Conservation (phyloP, 805 yeast genomes). For the Myxozyma vanderwaltii region DNA sequence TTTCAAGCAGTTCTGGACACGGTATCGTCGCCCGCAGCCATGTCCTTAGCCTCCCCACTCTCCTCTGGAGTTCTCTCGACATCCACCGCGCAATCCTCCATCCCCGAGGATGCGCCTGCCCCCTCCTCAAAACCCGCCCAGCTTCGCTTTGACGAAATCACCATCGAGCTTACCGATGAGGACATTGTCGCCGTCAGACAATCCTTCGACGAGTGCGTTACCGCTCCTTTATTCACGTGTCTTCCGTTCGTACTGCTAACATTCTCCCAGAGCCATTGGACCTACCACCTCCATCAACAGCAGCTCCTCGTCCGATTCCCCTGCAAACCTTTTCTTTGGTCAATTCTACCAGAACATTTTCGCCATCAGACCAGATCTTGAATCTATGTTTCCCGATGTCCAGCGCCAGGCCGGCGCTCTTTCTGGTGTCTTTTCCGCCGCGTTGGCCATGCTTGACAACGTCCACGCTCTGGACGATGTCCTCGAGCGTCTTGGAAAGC, state of each 20-base stretch:
- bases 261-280: conserved; percentile 20
- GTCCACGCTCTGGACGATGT: conserved; percentile 54
- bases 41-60: background rate
- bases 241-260: background rate
- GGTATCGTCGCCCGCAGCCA: conserved; percentile 7
- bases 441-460: conserved; percentile 57
- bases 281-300: conserved; percentile 21
- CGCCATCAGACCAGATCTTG: conserved; percentile 51
- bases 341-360: conserved; percentile 61
- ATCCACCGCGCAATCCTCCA: conserved; percentile 5
- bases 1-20: no score
- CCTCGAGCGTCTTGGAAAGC: conserved; percentile 54
- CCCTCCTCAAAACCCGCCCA: background rate
- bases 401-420: conserved; percentile 64
- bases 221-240: no score
- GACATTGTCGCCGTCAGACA: conserved; percentile 28
- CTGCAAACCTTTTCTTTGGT: conserved; percentile 50
- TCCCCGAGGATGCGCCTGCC: background rate
- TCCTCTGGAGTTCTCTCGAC: conserved; percentile 5
- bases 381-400: conserved; percentile 57
- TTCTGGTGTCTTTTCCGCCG: conserved; percentile 61
- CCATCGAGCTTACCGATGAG: conserved; percentile 27
- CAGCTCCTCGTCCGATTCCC: conserved; percentile 19
- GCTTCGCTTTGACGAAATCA: conserved; percentile 19
- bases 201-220: conserved; percentile 25